phyloP scores from a whole-genome alignment of 1,139 yeast species.

The Citeromyces siamensis region DNA sequence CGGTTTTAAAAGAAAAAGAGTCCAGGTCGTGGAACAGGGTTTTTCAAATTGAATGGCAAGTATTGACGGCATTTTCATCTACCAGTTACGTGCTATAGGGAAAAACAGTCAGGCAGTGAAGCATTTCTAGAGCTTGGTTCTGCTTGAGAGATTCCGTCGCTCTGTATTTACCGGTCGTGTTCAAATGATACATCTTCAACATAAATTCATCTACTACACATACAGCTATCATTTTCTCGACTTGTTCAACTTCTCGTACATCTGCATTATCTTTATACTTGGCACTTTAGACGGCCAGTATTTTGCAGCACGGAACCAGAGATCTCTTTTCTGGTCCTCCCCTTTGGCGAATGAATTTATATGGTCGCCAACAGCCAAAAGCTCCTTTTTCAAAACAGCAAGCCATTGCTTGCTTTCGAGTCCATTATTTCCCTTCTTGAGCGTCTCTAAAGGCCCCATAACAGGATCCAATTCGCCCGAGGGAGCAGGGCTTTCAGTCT shows the following conservation, averaged over 20 bases:
- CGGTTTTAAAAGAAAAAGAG: constrained; percentile 43
- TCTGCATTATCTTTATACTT: constrained; percentile 65
- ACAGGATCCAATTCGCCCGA: constrained; percentile 51
- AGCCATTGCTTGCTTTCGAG: constrained; percentile 85
- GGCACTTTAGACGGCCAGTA: constrained; percentile 95
- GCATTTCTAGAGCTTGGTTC: too few relatives aligned
- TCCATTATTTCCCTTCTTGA: constrained; percentile 74
- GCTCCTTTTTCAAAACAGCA: constrained; percentile 54
- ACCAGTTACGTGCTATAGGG: too few relatives aligned
- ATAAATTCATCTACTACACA: not conserved
- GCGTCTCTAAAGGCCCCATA: constrained; percentile 55
- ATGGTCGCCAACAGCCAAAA: constrained; percentile 70
- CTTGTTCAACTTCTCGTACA: constrained; percentile 59
- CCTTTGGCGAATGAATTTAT: constrained; percentile 27
- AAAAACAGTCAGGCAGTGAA: not conserved
- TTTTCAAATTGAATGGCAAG: constrained; percentile 44
- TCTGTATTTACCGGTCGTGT: too few relatives aligned
- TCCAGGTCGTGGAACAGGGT: constrained; percentile 58
- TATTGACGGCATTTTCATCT: constrained; percentile 50
- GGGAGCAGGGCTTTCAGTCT: constrained; percentile 7
- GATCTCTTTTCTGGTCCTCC: constrained; percentile 37
- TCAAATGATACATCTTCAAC: too few relatives aligned
- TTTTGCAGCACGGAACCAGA: constrained; percentile 85
- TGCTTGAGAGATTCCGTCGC: too few relatives aligned
- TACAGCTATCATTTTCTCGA: not conserved